Percentiles rank a stretch among this genome's conserved stretches.
Conservation (phyloP, 345 rosid species). For the Streptanthus diversifolius region DNA sequence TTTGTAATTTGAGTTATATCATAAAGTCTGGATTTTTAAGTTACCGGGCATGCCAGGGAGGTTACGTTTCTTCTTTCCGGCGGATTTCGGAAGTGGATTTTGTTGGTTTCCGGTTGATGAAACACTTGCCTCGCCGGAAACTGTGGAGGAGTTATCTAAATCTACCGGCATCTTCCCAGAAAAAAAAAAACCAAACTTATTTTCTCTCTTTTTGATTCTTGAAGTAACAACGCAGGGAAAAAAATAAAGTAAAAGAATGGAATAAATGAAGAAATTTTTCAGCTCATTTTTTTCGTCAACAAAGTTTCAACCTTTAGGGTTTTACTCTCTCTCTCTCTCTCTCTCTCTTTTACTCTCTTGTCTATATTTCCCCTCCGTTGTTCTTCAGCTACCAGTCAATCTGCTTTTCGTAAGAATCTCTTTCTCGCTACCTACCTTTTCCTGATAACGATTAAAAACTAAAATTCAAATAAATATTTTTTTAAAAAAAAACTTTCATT, state of each 20-base stretch:
- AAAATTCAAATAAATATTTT: not conserved
- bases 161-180: conserved; percentile 51
- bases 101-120: conserved; percentile 71
- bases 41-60: conserved; percentile 98
- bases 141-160: conserved; percentile 81
- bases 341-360: not conserved
- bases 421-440: conserved; percentile 28
- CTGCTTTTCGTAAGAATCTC: conserved; percentile 29
- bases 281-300: conserved; percentile 27
- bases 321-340: not conserved
- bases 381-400: conserved; percentile 41
- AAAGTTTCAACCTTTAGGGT: conserved; percentile 32
- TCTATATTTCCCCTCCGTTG: conserved; percentile 12
- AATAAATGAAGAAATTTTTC: conserved; percentile 17
- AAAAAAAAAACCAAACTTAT: not conserved
- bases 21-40: conserved; percentile 3
- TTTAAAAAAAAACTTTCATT: conserved; percentile 1
- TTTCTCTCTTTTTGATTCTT: conserved; percentile 6
- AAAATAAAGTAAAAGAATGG: not conserved
- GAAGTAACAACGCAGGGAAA: not conserved
- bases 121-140: conserved; percentile 88
- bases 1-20: not conserved
- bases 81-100: conserved; percentile 45
- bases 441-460: conserved; percentile 22
- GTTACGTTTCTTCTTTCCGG: conserved; percentile 78